phyloP scores from a whole-genome alignment of 345 rosid genomes.

The Nasturtium officinale region DNA sequence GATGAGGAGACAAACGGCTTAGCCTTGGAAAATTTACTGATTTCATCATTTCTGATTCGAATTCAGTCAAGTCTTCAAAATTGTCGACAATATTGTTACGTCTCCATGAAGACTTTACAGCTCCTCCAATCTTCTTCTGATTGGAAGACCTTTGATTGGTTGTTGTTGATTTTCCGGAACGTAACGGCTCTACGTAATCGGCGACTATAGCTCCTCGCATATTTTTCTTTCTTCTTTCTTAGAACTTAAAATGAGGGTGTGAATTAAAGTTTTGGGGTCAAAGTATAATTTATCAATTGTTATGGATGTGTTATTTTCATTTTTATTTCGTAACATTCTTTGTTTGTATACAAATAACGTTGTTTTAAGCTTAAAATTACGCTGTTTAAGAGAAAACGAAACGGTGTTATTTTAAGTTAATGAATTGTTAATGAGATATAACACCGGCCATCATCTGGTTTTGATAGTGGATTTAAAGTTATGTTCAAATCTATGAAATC shows the following conservation, averaged over 20 bases:
- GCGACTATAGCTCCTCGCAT: slow-evolving; percentile 81
- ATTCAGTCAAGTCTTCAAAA: not conserved
- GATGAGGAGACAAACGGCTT: not conserved
- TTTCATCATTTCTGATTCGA: slow-evolving; percentile 3
- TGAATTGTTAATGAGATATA: too few relatives aligned
- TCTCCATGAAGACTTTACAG: slow-evolving; percentile 22
- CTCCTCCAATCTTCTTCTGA: slow-evolving; percentile 8
- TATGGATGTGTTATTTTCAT: not conserved
- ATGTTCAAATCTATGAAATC: too few relatives aligned
- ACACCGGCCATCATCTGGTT: too few relatives aligned
- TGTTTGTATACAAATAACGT: slow-evolving; percentile 14
- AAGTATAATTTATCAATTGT: not conserved
- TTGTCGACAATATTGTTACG: slow-evolving; percentile 33
- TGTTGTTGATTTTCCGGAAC: slow-evolving; percentile 41
- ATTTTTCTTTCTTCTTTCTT: slow-evolving; percentile 9
- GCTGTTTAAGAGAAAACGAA: too few relatives aligned
- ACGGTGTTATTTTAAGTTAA: too few relatives aligned
- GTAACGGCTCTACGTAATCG: slow-evolving; percentile 42
- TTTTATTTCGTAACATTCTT: not conserved
- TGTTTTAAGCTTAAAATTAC: too few relatives aligned
- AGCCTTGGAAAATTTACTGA: not conserved
- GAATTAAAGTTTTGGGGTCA: not conserved
- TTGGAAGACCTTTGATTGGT: slow-evolving; percentile 53
- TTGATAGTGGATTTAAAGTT: too few relatives aligned
- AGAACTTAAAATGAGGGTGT: not conserved